Percentiles rank a stretch among this genome's conserved stretches.
Conservation (phyloP, 352 stramenopile genomes). For the Phytophthora cactorum region DNA sequence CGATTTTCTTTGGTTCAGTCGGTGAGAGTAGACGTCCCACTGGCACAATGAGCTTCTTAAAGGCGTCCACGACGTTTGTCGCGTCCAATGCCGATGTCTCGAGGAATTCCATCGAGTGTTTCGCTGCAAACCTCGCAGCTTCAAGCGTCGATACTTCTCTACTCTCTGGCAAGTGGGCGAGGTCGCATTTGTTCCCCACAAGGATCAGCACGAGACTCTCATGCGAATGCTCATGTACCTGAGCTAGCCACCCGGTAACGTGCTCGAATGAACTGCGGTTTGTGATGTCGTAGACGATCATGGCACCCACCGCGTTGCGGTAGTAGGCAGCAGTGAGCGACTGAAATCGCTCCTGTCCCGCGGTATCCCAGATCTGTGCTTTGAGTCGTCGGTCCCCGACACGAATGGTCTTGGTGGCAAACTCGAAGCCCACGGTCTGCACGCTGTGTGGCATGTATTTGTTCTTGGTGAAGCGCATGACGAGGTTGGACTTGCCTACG, state of each 20-base stretch:
- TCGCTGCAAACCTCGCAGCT: conserved; percentile 80
- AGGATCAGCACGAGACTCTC: conserved; percentile 86
- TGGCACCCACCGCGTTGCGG: conserved; percentile 88
- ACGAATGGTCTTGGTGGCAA: conserved; percentile 87
- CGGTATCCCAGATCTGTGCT: conserved; percentile 91
- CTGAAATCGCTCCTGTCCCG: conserved; percentile 91
- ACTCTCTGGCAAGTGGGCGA: conserved; percentile 75
- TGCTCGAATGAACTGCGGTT: conserved; percentile 87
- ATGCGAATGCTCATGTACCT: conserved; percentile 85
- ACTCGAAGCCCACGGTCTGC: conserved; percentile 90
- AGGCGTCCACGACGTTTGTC: conserved; percentile 89
- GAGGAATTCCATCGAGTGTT: conserved; percentile 87
- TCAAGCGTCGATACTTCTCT: conserved; percentile 89
- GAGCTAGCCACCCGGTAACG: conserved; percentile 74
- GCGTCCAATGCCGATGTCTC: conserved; percentile 85
- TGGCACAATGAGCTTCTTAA: conserved; percentile 89
- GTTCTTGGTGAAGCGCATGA: conserved; percentile 91
- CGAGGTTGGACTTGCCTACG: conserved; percentile 89
- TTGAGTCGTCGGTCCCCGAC: conserved; percentile 85
- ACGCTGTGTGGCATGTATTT: conserved; percentile 81
- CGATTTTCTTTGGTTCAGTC: conserved; percentile 67
- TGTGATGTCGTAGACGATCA: conserved; percentile 95
- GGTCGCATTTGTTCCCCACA: conserved; percentile 90
- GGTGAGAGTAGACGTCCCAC: conserved; percentile 81
- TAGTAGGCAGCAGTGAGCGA: conserved; percentile 94